Evolutionary conservation across 2,329 filamentous ascomycete species (phyloP).

Genomic region (Penicillium hordei): DNA sequence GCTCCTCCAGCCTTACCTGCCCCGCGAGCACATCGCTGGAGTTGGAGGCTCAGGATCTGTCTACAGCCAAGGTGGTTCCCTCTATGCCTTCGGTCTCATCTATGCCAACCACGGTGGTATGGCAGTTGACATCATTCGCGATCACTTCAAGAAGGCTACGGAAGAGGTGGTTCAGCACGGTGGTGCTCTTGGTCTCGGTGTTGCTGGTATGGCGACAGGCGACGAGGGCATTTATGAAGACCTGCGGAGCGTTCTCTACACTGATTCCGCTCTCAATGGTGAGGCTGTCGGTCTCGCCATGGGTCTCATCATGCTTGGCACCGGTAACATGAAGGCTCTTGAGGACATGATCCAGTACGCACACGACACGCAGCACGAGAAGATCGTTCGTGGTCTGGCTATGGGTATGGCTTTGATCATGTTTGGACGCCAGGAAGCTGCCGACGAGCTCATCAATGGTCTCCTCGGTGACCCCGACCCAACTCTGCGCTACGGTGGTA

Average conservation of each 20-base stretch:
- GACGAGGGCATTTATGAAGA: slow-evolving; percentile 88
- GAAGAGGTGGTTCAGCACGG: slow-evolving; percentile 92
- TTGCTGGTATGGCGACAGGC: slow-evolving; percentile 96
- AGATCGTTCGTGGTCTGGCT: slow-evolving; percentile 93
- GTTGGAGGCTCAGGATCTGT: slow-evolving; percentile 77
- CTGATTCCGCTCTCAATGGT: slow-evolving; percentile 92
- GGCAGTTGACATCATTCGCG: slow-evolving; percentile 57
- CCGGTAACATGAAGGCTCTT: slow-evolving; percentile 88
- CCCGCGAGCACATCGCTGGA: slow-evolving; percentile 61
- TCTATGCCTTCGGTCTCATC: slow-evolving; percentile 93
- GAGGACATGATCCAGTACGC: slow-evolving; percentile 98
- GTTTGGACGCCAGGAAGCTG: slow-evolving; percentile 92
- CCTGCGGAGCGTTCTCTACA: slow-evolving; percentile 82
- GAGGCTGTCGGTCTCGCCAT: slow-evolving; percentile 94
- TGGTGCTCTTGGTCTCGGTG: slow-evolving; percentile 89
- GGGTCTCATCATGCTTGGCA: slow-evolving; percentile 97
- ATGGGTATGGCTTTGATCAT: slow-evolving; percentile 98
- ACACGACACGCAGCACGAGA: slow-evolving; percentile 97
- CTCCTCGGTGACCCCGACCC: slow-evolving; percentile 92
- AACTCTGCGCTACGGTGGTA: slow-evolving; percentile 91
- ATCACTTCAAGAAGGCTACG: slow-evolving; percentile 52
- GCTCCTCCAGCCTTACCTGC: slow-evolving; percentile 90
- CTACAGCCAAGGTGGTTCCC: slow-evolving; percentile 92
- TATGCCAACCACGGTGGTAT: slow-evolving; percentile 96
- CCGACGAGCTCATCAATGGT: slow-evolving; percentile 90